phyloP scores from a whole-genome alignment of 2,329 filamentous ascomycete species.

The Ascochyta viciae-villosae region DNA sequence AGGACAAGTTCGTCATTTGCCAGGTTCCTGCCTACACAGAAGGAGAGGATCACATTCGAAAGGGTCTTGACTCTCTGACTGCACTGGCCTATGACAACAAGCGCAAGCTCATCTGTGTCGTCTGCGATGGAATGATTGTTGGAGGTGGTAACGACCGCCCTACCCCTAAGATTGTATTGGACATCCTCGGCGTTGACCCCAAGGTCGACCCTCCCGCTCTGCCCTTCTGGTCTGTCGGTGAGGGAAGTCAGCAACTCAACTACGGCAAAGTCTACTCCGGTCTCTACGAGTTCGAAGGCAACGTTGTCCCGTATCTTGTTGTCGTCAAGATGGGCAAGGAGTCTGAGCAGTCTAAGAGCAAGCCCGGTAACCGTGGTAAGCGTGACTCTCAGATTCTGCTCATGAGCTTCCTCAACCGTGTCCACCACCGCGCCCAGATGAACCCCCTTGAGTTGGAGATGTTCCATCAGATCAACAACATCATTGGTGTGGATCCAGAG shows the following conservation, averaged over 20 bases:
- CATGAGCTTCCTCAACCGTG: conserved; percentile 97
- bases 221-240: conserved; percentile 91
- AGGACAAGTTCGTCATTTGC: conserved; percentile 99
- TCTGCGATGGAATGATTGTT: conserved; percentile 97
- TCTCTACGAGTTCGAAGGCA: conserved; percentile 96
- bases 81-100: conserved; percentile 98
- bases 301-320: conserved; percentile 95
- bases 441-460: conserved; percentile 95
- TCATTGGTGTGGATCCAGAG: conserved; percentile 96
- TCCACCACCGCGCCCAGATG: conserved; percentile 94
- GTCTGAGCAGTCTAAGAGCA: conserved; percentile 87
- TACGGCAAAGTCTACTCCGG: conserved; percentile 99
- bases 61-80: conserved; percentile 92
- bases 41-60: conserved; percentile 91
- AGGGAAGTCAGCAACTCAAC: conserved; percentile 90
- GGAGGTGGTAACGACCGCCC: conserved; percentile 95
- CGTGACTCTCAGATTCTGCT: conserved; percentile 96
- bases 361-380: conserved; percentile 97
- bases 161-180: conserved; percentile 95
- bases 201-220: conserved; percentile 95
- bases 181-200: conserved; percentile 95
- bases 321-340: conserved; percentile 98
- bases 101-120: conserved; percentile 92
- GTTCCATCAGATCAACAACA: conserved; percentile 99
- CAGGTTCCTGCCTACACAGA: conserved; percentile 98